Percentiles rank a stretch among this genome's conserved stretches.
phyloP scores from a whole-genome alignment of 1,284 basidiomycete genomes.

The Mycosarcoma mackinlayi region DNA sequence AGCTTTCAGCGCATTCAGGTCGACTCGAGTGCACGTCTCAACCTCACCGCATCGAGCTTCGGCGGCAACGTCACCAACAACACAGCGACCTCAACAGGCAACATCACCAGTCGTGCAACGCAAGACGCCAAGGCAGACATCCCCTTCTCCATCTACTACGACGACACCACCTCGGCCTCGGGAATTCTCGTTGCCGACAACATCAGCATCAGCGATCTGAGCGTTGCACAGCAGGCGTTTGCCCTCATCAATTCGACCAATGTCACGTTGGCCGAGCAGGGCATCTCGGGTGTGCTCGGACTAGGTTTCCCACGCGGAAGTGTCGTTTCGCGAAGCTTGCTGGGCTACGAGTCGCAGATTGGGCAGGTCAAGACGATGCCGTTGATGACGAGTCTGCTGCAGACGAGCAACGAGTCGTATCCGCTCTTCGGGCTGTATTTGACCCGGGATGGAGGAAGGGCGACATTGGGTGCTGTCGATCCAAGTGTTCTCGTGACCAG shows the following conservation, averaged over 20 bases:
- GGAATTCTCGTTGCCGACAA: conserved; percentile 32
- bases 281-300: conserved; percentile 69
- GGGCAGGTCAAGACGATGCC: conserved; percentile 10
- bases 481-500: conserved; percentile 14
- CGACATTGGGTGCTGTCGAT: conserved; percentile 48
- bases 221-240: conserved; percentile 34
- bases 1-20: conserved; percentile 14
- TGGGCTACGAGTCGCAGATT: conserved; percentile 15
- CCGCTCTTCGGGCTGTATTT: conserved; percentile 47
- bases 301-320: conserved; percentile 69
- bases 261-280: conserved; percentile 66
- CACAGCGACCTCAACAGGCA: no score
- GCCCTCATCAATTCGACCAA: conserved; percentile 65
- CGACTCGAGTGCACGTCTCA: conserved; percentile 7
- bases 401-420: conserved; percentile 30
- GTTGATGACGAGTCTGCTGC: conserved; percentile 27
- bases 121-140: conserved; percentile 9
- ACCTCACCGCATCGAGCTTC: conserved; percentile 14
- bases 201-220: conserved; percentile 24
- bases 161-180: conserved; percentile 17
- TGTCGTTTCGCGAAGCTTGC: conserved; percentile 29
- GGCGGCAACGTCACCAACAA: conserved; percentile 12
- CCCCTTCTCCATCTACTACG: conserved; percentile 37
- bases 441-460: conserved; percentile 14
- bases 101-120: no score